These are phyloP conservation scores for Corinectria fuckeliana DNA, from an alignment of 2,329 filamentous ascomycete genomes.

Conservation along the genomic window DNA sequence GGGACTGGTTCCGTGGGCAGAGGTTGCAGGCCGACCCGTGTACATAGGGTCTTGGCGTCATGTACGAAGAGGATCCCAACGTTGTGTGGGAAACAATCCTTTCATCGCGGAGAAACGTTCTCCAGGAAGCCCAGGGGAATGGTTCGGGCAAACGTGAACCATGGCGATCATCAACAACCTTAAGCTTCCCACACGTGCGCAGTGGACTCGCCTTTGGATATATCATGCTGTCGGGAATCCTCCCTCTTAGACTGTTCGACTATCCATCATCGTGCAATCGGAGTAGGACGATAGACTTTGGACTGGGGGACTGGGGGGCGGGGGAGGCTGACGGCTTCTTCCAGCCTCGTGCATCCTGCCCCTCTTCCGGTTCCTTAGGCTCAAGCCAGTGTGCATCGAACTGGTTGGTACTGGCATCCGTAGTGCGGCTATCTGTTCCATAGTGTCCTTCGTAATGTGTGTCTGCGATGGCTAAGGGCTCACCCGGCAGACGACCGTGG, in stretches of 20 bases:
- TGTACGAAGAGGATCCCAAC: constrained; percentile 12
- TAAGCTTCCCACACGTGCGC: constrained; percentile 10
- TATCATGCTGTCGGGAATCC: neutral
- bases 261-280: neutral
- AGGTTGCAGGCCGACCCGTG: neutral
- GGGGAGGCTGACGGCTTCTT: constrained; percentile 3
- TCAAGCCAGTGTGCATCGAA: neutral
- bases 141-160: constrained; percentile 12
- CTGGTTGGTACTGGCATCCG: neutral
- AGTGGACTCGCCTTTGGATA: constrained; percentile 1
- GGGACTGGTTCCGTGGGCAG: neutral
- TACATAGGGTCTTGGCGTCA: constrained; percentile 14
- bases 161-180: constrained; percentile 11
- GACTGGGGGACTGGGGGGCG: neutral
- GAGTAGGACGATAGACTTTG: constrained; percentile 2
- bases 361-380: constrained; percentile 2
- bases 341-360: neutral
- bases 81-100: constrained; percentile 2
- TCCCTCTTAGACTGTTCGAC: neutral
- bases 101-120: constrained; percentile 5
- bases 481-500: neutral
- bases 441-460: too few species aligned
- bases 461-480: constrained; percentile 6
- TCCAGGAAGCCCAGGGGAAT: constrained; percentile 6
- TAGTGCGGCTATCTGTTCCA: too few species aligned